Evolutionary conservation across 129 eudicot species (phyloP).

Genomic region (Artemisia annua): DNA sequence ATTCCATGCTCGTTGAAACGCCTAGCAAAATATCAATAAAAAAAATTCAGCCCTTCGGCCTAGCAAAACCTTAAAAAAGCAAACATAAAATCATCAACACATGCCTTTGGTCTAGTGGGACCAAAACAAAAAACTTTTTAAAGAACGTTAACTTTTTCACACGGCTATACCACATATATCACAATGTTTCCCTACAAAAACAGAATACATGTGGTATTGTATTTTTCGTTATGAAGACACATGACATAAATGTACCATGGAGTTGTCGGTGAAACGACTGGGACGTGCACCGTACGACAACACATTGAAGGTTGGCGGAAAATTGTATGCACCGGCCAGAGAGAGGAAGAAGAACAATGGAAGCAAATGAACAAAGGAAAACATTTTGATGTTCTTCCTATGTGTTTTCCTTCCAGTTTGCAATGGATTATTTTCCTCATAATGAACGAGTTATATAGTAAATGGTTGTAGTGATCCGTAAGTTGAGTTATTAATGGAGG

Average conservation of each 20-base stretch:
- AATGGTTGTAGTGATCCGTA: neutral
- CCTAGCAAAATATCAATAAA: constrained; percentile 24
- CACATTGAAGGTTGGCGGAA: constrained; percentile 39
- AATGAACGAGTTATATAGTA: constrained; percentile 21
- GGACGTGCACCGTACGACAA: constrained; percentile 54
- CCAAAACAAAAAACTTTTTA: too few relatives aligned
- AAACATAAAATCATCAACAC: too few relatives aligned
- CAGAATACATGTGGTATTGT: neutral
- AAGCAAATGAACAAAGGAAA: constrained; percentile 32
- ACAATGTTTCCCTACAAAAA: neutral
- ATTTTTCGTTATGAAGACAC: neutral
- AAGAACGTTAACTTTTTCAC: too few relatives aligned
- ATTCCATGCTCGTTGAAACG: constrained; percentile 63
- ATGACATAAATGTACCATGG: constrained; percentile 35
- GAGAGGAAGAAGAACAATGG: constrained; percentile 21
- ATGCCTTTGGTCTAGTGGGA: too few relatives aligned
- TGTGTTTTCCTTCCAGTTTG: constrained; percentile 5
- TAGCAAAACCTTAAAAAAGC: too few relatives aligned
- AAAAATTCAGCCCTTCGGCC: too few relatives aligned
- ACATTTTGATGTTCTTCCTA: neutral
- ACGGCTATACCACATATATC: neutral
- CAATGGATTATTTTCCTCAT: constrained; percentile 7
- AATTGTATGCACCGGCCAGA: neutral
- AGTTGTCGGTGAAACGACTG: constrained; percentile 44
- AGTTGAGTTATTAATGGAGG: constrained; percentile 7